These are phyloP conservation scores for Aspergillus heteromorphus DNA, from an alignment of 495 filamentous ascomycete genomes.

Conservation along the genomic window DNA sequence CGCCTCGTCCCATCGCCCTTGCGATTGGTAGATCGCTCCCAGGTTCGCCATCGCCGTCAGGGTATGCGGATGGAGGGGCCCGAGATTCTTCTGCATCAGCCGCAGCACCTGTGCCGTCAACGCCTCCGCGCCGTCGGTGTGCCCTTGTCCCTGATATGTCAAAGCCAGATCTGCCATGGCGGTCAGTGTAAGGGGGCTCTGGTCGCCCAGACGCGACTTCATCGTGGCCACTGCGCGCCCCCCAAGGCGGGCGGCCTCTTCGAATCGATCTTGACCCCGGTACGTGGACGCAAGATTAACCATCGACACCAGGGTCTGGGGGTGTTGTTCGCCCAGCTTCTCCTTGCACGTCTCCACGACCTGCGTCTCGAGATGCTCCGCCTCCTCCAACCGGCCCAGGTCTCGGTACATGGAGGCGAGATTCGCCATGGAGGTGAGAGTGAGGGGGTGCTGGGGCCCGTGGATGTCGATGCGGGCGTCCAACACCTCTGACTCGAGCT, in stretches of 20 bases:
- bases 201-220: conserved; percentile 23
- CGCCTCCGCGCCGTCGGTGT: conserved; percentile 25
- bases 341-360: conserved; percentile 8
- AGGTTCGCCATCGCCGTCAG: conserved; percentile 26
- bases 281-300: conserved; percentile 25
- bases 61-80: conserved; percentile 16
- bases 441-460: conserved; percentile 32
- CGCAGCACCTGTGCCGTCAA: conserved; percentile 21
- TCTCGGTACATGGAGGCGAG: conserved; percentile 7
- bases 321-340: conserved; percentile 14
- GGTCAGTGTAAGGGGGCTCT: conserved; percentile 33
- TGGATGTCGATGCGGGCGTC: conserved; percentile 12
- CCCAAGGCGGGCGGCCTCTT: conserved; percentile 32
- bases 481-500: conserved; percentile 19
- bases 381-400: conserved; percentile 23
- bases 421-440: conserved; percentile 26
- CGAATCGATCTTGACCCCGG: conserved; percentile 25
- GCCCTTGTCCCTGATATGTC: conserved; percentile 19
- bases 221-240: conserved; percentile 21
- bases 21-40: conserved; percentile 17
- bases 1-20: conserved; percentile 33
- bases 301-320: conserved; percentile 23
- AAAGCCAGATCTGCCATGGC: conserved; percentile 37
- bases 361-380: conserved; percentile 22
- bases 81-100: conserved; percentile 13